A percentile compares a stretch with the other conserved stretches of the same genome.
Conservation (phyloP, 495 filamentous ascomycete species). For the Aspergillus taichungensis region DNA sequence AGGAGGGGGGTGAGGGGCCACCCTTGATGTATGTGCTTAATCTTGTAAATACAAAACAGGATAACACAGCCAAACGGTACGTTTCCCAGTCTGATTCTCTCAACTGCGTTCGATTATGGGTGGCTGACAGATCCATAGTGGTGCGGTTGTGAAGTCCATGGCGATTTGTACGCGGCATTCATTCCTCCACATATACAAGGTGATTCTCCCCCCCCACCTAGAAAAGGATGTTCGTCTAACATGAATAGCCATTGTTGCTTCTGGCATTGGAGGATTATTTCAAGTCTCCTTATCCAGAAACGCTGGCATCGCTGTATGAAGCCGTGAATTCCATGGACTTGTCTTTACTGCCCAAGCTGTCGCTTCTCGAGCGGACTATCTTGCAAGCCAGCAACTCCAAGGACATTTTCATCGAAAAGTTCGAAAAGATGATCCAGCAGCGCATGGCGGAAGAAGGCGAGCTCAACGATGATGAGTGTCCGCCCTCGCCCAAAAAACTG, state of each 20-base stretch:
- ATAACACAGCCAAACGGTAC: conserved; percentile 76
- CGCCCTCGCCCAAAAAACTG: conserved; percentile 41
- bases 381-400: conserved; percentile 86
- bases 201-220: conserved; percentile 18
- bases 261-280: conserved; percentile 98
- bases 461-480: conserved; percentile 17
- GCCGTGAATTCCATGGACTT: conserved; percentile 96
- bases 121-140: conserved; percentile 41
- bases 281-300: conserved; percentile 81
- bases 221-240: conserved; percentile 13
- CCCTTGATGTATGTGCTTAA: conserved; percentile 98
- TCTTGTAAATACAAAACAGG: conserved; percentile 95
- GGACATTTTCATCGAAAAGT: conserved; percentile 96
- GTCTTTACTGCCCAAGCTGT: conserved; percentile 83
- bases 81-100: conserved; percentile 3
- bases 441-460: conserved; percentile 42
- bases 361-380: conserved; percentile 73
- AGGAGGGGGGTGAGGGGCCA: conserved; percentile 60
- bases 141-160: conserved; percentile 96
- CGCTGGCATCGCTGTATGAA: conserved; percentile 79
- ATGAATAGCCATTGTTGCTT: conserved; percentile 69
- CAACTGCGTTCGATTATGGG: neutral
- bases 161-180: conserved; percentile 98
- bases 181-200: conserved; percentile 99
- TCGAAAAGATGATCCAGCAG: conserved; percentile 84